Evolutionary conservation across 2,329 filamentous ascomycete genomes (phyloP).

Genomic region (Fusarium nematophilum): DNA sequence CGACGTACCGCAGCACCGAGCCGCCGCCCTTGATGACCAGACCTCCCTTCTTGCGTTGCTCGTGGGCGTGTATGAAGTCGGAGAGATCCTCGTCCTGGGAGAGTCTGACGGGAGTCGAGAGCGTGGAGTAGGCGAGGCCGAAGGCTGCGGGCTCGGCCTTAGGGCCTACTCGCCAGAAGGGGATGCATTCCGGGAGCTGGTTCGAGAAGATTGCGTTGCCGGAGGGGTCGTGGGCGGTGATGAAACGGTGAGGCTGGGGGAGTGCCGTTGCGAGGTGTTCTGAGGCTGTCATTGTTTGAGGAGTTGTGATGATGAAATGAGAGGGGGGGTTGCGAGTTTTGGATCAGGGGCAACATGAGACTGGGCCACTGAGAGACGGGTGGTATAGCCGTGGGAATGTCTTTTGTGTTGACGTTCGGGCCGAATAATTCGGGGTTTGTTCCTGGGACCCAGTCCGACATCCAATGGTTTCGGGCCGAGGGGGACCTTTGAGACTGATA

Average conservation of each 20-base stretch:
- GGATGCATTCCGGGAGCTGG: background rate
- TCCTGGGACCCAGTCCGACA: too few species aligned
- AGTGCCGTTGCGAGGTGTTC: background rate
- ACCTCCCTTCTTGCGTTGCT: background rate
- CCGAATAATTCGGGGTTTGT: too few species aligned
- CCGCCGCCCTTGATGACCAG: slow-evolving; percentile 10
- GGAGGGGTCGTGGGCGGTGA: background rate
- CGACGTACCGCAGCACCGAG: slow-evolving; percentile 7
- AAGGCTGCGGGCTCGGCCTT: background rate
- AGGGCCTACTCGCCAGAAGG: background rate
- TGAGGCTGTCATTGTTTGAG: too few species aligned
- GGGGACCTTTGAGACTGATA: too few species aligned
- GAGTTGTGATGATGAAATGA: too few species aligned
- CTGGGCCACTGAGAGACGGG: too few species aligned
- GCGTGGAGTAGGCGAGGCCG: background rate
- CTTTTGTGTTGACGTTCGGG: too few species aligned
- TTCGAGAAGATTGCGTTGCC: background rate
- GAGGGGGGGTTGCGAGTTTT: too few species aligned
- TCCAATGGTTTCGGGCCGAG: too few species aligned
- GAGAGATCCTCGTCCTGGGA: background rate
- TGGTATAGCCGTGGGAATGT: too few species aligned
- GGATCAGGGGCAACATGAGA: too few species aligned
- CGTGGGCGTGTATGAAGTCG: background rate
- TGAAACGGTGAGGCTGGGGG: background rate
- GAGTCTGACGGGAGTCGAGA: background rate